These are phyloP conservation scores for Xylariomycetidae sp. DNA, from an alignment of 2,329 filamentous ascomycete genomes.

Conservation along the genomic window DNA sequence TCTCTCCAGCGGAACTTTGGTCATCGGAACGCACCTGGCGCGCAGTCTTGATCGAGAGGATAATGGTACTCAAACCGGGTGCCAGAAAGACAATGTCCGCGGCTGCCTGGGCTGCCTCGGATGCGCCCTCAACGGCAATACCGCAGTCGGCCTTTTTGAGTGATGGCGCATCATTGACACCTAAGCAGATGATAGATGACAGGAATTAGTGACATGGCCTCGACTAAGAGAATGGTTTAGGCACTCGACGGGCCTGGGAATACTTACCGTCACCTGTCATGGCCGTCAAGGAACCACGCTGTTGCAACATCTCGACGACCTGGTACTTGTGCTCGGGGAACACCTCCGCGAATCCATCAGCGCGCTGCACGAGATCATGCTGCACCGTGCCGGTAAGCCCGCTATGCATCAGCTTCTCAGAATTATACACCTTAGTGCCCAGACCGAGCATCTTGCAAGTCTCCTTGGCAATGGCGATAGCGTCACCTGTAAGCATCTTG, in stretches of 20 bases:
- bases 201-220: too few species aligned
- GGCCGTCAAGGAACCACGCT: conserved; percentile 67
- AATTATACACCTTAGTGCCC: conserved; percentile 78
- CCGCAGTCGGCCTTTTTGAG: conserved; percentile 72
- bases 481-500: conserved; percentile 80
- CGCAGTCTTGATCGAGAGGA: conserved; percentile 68
- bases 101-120: conserved; percentile 67
- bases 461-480: conserved; percentile 75
- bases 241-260: too few species aligned
- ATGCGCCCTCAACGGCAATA: conserved; percentile 68
- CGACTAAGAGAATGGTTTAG: too few species aligned
- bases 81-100: conserved; percentile 73
- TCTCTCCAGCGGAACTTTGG: background rate
- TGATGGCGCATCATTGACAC: conserved; percentile 70
- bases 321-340: conserved; percentile 75
- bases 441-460: conserved; percentile 79
- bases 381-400: conserved; percentile 68
- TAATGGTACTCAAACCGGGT: conserved; percentile 66
- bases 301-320: conserved; percentile 71
- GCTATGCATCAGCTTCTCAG: conserved; percentile 71
- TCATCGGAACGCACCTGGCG: conserved; percentile 36
- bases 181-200: conserved; percentile 12
- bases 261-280: conserved; percentile 64
- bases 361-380: conserved; percentile 72
- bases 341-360: conserved; percentile 69